Evolutionary conservation across 2,329 filamentous ascomycete species (phyloP).

Genomic region (Ophiocordyceps camponoti-rufipedis): DNA sequence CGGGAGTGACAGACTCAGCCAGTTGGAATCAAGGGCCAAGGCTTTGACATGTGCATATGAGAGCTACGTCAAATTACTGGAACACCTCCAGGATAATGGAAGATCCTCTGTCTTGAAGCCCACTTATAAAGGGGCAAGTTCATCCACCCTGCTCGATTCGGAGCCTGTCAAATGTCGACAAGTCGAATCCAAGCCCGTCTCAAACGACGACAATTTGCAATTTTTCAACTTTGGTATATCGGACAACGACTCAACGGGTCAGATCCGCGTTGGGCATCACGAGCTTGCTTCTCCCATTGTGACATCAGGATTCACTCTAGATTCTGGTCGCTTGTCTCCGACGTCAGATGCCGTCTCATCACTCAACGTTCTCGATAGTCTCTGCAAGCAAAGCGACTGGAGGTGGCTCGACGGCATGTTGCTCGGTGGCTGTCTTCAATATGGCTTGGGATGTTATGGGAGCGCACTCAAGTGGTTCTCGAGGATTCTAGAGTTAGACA

Average conservation of each 20-base stretch:
- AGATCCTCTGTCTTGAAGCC: constrained; percentile 23
- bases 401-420: constrained; percentile 89
- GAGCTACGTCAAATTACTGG: constrained; percentile 52
- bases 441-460: constrained; percentile 71
- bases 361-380: constrained; percentile 49
- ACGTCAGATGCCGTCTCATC: constrained; percentile 42
- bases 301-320: background rate
- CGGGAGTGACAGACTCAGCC: background rate
- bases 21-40: constrained; percentile 43
- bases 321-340: constrained; percentile 16
- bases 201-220: too few relatives aligned
- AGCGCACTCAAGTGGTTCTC: constrained; percentile 60
- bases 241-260: too few relatives aligned
- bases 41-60: constrained; percentile 52
- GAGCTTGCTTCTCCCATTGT: background rate
- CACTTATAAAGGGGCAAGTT: constrained; percentile 8
- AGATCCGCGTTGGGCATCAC: too few relatives aligned
- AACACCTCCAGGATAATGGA: constrained; percentile 42
- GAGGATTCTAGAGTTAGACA: constrained; percentile 37
- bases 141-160: background rate
- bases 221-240: too few relatives aligned
- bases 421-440: constrained; percentile 77
- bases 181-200: too few relatives aligned
- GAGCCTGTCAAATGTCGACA: too few relatives aligned
- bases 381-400: constrained; percentile 69